phyloP scores from a whole-genome alignment of 371 early-diverging fungal genomes.

The Syncephalastrum racemosum region DNA sequence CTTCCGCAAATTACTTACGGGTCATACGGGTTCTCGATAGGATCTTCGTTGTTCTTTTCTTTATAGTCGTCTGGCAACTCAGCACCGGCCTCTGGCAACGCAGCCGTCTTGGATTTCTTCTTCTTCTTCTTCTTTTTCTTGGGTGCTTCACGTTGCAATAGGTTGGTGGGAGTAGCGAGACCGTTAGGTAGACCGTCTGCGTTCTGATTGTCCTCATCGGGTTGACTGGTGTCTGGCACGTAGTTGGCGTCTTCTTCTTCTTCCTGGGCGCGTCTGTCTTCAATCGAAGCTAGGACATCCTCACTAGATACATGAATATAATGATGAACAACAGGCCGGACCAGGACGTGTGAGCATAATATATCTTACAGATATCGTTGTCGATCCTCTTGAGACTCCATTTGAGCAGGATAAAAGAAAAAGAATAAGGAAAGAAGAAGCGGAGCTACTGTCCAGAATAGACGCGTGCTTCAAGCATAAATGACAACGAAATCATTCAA shows the following conservation, averaged over 20 bases:
- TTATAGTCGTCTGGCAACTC: conserved; percentile 34
- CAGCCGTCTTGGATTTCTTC: conserved; percentile 47
- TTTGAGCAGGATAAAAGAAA: too few species aligned
- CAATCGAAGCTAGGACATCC: conserved; percentile 12
- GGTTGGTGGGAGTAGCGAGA: conserved; percentile 32
- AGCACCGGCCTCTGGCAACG: conserved; percentile 58
- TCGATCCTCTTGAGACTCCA: conserved; percentile 11
- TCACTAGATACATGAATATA: conserved; percentile 6
- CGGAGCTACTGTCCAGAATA: not conserved
- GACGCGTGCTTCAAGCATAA: not conserved
- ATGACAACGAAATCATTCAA: too few species aligned
- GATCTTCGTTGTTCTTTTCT: conserved; percentile 46
- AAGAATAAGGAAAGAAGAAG: too few species aligned
- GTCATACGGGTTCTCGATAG: conserved; percentile 39
- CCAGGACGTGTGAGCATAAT: not conserved
- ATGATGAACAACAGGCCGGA: not conserved
- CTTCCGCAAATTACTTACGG: conserved; percentile 36
- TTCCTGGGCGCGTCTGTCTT: conserved; percentile 4
- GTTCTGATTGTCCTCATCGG: not conserved
- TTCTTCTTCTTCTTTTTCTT: conserved; percentile 62
- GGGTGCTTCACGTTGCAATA: conserved; percentile 31
- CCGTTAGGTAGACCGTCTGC: conserved; percentile 16
- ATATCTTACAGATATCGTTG: conserved; percentile 12
- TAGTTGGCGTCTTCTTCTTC: not conserved
- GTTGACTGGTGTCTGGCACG: not conserved